phyloP scores from a whole-genome alignment of 2,329 filamentous ascomycete species.

The Cryphonectria japonica region DNA sequence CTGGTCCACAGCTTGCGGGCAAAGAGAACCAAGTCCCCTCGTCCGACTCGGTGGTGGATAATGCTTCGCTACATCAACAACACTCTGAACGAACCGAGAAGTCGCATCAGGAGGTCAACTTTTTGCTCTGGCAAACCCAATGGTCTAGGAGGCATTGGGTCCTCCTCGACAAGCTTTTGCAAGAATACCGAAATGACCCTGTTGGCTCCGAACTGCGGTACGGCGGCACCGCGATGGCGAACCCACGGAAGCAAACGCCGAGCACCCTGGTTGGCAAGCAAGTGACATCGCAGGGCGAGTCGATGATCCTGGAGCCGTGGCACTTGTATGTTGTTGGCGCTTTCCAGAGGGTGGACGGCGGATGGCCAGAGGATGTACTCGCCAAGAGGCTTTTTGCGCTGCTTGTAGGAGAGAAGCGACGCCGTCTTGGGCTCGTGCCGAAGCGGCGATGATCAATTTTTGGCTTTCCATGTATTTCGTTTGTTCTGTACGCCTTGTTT shows the following conservation, averaged over 20 bases:
- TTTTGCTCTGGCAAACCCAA: slow-evolving; percentile 44
- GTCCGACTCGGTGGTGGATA: slow-evolving; percentile 1
- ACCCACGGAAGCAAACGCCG: slow-evolving; percentile 31
- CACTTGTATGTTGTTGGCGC: slow-evolving; percentile 62
- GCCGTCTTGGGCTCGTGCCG: slow-evolving; percentile 35
- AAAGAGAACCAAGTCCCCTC: slow-evolving; percentile 13
- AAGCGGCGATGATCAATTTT: slow-evolving; percentile 25
- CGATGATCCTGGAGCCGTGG: slow-evolving; percentile 56
- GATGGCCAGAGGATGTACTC: slow-evolving; percentile 54
- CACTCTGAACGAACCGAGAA: slow-evolving; percentile 1
- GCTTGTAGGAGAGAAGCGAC: slow-evolving; percentile 53
- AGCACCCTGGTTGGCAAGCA: slow-evolving; percentile 51
- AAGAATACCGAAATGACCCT: slow-evolving; percentile 49
- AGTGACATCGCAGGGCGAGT: slow-evolving; percentile 50
- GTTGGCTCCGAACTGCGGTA: slow-evolving; percentile 42
- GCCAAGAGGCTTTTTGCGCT: slow-evolving; percentile 59
- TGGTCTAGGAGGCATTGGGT: slow-evolving; percentile 60
- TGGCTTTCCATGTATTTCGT: slow-evolving; percentile 23
- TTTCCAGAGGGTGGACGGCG: slow-evolving; percentile 52
- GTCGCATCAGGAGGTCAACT: slow-evolving; percentile 11
- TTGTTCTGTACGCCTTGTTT: slow-evolving; percentile 15
- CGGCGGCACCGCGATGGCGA: slow-evolving; percentile 33
- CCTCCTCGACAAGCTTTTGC: slow-evolving; percentile 55
- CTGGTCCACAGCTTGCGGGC: slow-evolving; percentile 6
- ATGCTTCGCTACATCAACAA: slow-evolving; percentile 9